These are phyloP conservation scores for Populus hybrid DNA, from an alignment of 441 rosid species.

Conservation along the genomic window DNA sequence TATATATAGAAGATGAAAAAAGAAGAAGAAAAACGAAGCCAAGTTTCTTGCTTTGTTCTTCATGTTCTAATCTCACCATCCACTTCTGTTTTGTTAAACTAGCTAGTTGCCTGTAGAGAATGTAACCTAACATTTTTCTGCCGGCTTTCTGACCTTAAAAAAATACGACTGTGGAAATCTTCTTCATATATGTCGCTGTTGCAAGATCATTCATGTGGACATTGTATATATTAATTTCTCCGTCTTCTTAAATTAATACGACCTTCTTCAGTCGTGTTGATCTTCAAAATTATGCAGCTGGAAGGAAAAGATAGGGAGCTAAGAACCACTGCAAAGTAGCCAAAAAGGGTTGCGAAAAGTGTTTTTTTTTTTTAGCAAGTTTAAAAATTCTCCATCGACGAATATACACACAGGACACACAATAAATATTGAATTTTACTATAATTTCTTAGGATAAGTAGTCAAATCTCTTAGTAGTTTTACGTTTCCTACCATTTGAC, in stretches of 20 bases:
- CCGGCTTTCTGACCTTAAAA: background rate
- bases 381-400: too few species aligned
- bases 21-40: too few species aligned
- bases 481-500: too few species aligned
- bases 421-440: too few species aligned
- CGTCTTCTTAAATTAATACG: background rate
- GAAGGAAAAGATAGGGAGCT: background rate
- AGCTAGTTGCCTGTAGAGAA: background rate
- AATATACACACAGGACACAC: too few species aligned
- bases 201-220: background rate
- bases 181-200: background rate
- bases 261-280: background rate
- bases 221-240: background rate
- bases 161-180: background rate
- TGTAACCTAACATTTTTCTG: background rate
- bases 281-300: background rate
- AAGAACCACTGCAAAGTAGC: too few species aligned
- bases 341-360: too few species aligned
- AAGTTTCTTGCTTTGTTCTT: background rate
- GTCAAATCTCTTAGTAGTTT: background rate
- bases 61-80: background rate
- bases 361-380: too few species aligned
- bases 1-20: too few species aligned
- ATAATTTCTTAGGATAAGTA: background rate
- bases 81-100: background rate